Percentiles rank a stretch among this genome's conserved stretches.
phyloP scores from a whole-genome alignment of 2,329 filamentous ascomycete genomes.

The Diaporthe destruens region DNA sequence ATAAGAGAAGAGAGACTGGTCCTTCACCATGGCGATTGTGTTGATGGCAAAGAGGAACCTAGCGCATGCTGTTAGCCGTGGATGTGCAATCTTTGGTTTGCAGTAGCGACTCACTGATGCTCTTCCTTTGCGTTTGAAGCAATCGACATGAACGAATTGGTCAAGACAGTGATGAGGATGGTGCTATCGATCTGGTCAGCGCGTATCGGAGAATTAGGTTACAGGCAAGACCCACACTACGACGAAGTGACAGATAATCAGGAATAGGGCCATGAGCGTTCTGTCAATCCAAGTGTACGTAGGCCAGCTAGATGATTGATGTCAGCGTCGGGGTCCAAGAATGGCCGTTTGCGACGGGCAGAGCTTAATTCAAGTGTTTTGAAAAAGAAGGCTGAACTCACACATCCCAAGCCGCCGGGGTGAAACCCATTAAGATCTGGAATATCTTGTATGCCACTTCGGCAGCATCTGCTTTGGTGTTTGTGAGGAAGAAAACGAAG shows the following conservation, averaged over 20 bases:
- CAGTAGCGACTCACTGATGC: constrained; percentile 69
- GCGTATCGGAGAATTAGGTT: not conserved
- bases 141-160: constrained; percentile 96
- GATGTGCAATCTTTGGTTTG: not conserved
- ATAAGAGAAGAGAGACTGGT: constrained; percentile 95
- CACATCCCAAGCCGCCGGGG: constrained; percentile 94
- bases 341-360: not conserved
- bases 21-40: constrained; percentile 97
- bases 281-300: constrained; percentile 84
- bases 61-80: not conserved
- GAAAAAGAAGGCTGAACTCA: constrained; percentile 52
- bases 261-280: constrained; percentile 80
- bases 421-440: constrained; percentile 95
- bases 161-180: constrained; percentile 94
- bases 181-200: constrained; percentile 62
- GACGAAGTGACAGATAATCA: constrained; percentile 95
- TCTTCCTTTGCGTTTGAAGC: constrained; percentile 94
- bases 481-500: constrained; percentile 91
- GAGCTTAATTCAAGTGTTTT: not conserved
- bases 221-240: constrained; percentile 71
- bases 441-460: constrained; percentile 92
- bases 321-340: not conserved
- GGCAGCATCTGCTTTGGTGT: constrained; percentile 75
- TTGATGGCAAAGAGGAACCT: constrained; percentile 94
- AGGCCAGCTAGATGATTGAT: constrained; percentile 65